These are phyloP conservation scores for Saccharomycopsis phalli DNA, from an alignment of 1,139 yeast genomes.

Conservation along the genomic window DNA sequence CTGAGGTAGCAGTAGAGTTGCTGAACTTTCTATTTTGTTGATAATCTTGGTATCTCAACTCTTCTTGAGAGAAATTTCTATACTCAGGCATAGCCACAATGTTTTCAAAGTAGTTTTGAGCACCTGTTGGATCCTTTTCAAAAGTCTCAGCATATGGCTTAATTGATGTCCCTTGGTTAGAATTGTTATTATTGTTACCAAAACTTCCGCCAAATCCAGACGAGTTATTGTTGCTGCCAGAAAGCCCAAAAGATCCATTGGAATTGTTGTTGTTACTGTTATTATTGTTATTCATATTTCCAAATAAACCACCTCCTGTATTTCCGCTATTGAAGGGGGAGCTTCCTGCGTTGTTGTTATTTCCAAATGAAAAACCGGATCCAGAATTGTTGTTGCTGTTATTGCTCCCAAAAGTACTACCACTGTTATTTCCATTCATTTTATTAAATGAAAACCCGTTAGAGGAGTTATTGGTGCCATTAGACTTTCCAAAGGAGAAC, in stretches of 20 bases:
- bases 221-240: conserved; percentile 14
- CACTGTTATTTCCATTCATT: conserved; percentile 11
- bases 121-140: conserved; percentile 66
- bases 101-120: conserved; percentile 58
- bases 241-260: conserved; percentile 27
- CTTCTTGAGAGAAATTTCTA: conserved; percentile 72
- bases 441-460: conserved; percentile 22
- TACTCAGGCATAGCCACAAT: conserved; percentile 90
- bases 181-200: conserved; percentile 23
- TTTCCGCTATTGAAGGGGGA: conserved; percentile 26
- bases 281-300: conserved; percentile 27
- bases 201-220: conserved; percentile 30
- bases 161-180: conserved; percentile 60
- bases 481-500: conserved; percentile 16
- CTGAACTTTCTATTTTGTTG: conserved; percentile 62
- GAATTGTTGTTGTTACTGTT: conserved; percentile 18
- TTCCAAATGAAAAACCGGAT: conserved; percentile 30
- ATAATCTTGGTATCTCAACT: conserved; percentile 82
- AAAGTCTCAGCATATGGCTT: conserved; percentile 55
- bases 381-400: conserved; percentile 25
- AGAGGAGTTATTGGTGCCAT: conserved; percentile 17
- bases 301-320: conserved; percentile 30
- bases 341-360: conserved; percentile 24
- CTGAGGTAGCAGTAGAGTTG: conserved; percentile 25
- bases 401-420: conserved; percentile 11